Base-by-base conservation (phyloP, 805 yeast genomes). In the Candida hispaniensis region DNA sequence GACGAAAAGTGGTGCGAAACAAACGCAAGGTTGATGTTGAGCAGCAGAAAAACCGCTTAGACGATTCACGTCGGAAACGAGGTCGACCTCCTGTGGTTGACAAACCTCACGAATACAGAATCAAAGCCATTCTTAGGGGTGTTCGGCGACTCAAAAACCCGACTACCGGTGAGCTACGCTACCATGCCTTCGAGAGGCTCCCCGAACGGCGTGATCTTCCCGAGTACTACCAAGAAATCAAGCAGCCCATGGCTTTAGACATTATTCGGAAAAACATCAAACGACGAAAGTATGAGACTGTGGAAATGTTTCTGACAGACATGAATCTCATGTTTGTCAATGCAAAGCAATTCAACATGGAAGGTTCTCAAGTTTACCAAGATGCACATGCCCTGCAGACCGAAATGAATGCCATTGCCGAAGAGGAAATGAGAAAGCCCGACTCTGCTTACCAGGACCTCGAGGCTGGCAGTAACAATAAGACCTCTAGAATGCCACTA, bases 51-150 rank as follows among this genome's bases (percentile, higher is more conserved):
- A 17, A 18, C 16, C 36, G 36, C 1, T 14, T 33, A n/a, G 50
- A 45, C 16, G 60, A 76, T 26, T 48, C 47, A 27, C 51, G 82
- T 47, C 69, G 72, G 18, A 77, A 81, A 55, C 68, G 93, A 50
- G 94, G 94, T 12, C 68, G 94, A 47, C 94, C 95, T 4, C 94
- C 94, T 2, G 78, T 82, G 39, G 82, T 83, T 32, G 94, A 81
- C 54, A 78, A 75, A 51, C 93, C 94, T 5, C 86, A 79, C 55
- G 96, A 91, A 57, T 83, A 83, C 51, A 67, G 96, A 44, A 85
- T 88, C 57, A 86, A 88, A 55, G 75, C 82, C 45, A 75, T 91
- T 22, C 60, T 91, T 64, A 73, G 93, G 53, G 75, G 72, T 30
- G 63, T 91, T 51, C 80, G 85, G 50, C 80, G 80, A 50, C 75